These are phyloP conservation scores for Naganishia sp. DNA, from an alignment of 1,284 basidiomycete genomes.

Conservation along the genomic window DNA sequence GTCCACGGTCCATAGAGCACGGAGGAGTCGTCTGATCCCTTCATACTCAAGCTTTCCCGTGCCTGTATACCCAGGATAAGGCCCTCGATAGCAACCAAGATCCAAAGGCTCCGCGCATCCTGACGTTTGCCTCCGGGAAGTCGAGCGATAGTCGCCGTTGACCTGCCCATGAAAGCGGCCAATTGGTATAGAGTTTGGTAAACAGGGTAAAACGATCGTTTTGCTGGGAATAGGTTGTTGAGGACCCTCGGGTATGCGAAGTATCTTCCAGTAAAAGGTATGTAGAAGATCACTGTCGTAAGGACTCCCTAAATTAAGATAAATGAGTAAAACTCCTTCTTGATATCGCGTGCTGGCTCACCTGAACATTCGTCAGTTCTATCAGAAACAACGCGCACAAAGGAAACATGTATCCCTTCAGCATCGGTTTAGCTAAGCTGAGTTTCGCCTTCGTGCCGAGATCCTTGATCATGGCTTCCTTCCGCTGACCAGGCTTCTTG, in stretches of 20 bases:
- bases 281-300: slow-evolving; percentile 31
- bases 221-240: slow-evolving; percentile 30
- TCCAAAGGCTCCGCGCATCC: slow-evolving; percentile 25
- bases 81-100: slow-evolving; percentile 27
- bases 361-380: slow-evolving; percentile 30
- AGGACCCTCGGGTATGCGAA: slow-evolving; percentile 26
- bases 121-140: slow-evolving; percentile 29
- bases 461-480: slow-evolving; percentile 32
- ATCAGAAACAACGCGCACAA: slow-evolving; percentile 29
- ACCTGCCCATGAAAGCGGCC: slow-evolving; percentile 31
- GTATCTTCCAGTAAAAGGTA: slow-evolving; percentile 25
- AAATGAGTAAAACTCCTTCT: neutral
- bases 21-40: slow-evolving; percentile 23
- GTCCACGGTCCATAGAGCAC: slow-evolving; percentile 30
- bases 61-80: slow-evolving; percentile 22
- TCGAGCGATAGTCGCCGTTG: slow-evolving; percentile 26
- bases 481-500: slow-evolving; percentile 26
- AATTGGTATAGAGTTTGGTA: slow-evolving; percentile 31
- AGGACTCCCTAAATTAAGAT: slow-evolving; percentile 13
- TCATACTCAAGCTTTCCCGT: slow-evolving; percentile 27
- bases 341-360: neutral
- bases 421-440: slow-evolving; percentile 26
- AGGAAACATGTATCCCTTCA: slow-evolving; percentile 27
- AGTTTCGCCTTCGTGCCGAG: slow-evolving; percentile 29
- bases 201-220: slow-evolving; percentile 30